Base-by-base conservation (phyloP, 306 rosid species). In the Sesbania bispinosa region DNA sequence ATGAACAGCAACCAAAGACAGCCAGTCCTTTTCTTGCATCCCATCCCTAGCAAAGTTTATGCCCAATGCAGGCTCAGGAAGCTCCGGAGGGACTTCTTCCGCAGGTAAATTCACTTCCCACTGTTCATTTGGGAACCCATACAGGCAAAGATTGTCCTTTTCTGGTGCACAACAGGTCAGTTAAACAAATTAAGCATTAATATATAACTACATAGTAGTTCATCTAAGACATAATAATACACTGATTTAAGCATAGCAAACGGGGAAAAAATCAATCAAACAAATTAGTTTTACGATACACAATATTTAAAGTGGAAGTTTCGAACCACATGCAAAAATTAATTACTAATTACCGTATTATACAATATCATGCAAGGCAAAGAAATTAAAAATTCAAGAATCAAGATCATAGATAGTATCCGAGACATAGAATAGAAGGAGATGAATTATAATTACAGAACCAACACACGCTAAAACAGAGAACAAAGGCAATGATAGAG, bases 41-140 rank as follows among this genome's bases (percentile, higher is more conserved):
- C 77, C 81, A 61, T 77, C 81, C 66, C 81, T 61, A 26, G 81
- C 81, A 77, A 77, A 77, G 23, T 77, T 77, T 50, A 77, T 77
- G 41, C 81, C 81, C 51, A 77, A 42, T 10, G 72, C 77, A 39
- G 81, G 81, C 32, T 77, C 81, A 0, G 81, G 81, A 62, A 69
- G 66, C 42, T 77, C 81, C 3, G 81, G 72, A 52, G 81, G 81
- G 61, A 77, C 81, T 77, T 77, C 81, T 61, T 77, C 81, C 4
- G 77, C 77, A 38, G 81, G 81, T 36, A 77, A 77, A 27, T 69
- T 69, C 15, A 77, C 77, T 69, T 77, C 72, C 81, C 81, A 77
- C 6, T 51, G 65, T 10, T 62, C 81, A 41, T 16, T 62, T 14
- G 81, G 81, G 51, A 21, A 61, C 5, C 81, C 81, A n/a, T 77